Base-by-base conservation (phyloP, 805 yeast genomes). In the Wickerhamiella occidentalis region DNA sequence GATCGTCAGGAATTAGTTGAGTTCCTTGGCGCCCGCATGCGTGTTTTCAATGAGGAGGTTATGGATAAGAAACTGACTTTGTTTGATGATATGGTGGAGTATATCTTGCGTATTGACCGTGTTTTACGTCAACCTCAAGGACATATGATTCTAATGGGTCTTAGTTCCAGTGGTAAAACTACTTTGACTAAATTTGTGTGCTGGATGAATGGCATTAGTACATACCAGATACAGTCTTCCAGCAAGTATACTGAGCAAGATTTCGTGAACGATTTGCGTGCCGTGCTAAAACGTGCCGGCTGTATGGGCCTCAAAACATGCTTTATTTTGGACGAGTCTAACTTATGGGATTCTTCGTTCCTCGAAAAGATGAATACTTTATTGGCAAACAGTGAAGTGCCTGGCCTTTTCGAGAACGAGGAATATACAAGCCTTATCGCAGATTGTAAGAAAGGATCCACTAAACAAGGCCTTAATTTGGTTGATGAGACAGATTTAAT, bases 301-400 rank as follows among this genome's bases (percentile, higher is more conserved):
- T 64, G 73, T 13, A 64, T 70, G 1, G 85, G 82, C 5, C 81
- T 81, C 55, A 74, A 70, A 47, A 62, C 79, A 0, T 83, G 94
- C 55, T 76, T 85, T 49, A 68, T 88, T 18, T 72, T 90, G 17
- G 95, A 86, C 56, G 96, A 90, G 57, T 78, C 94, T 0, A 77
- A 80, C 25, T 76, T 87, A 46, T 56, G 79, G 38, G 88, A 85
- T 29, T 71, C 94, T 0, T 70, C 92, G 0, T 90, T 88, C 59
- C 64, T 90, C 26, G 97, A 90, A 63, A 69, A 95, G 53, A 86
- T 90, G 92, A 90, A 90, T 58, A 85, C 95, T 0, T 67, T 90
- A n/a, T 70, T 90, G 35, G 96, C 96, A 0, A 90, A 90, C 63
- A 84, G 95, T 0, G 96, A 90, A 58, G 73, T 87, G 35, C 96